Percentiles rank a stretch among this genome's conserved stretches.
These are phyloP conservation scores for Suillus cothurnatus DNA, from an alignment of 768 basidiomycete genomes.

Conservation along the genomic window DNA sequence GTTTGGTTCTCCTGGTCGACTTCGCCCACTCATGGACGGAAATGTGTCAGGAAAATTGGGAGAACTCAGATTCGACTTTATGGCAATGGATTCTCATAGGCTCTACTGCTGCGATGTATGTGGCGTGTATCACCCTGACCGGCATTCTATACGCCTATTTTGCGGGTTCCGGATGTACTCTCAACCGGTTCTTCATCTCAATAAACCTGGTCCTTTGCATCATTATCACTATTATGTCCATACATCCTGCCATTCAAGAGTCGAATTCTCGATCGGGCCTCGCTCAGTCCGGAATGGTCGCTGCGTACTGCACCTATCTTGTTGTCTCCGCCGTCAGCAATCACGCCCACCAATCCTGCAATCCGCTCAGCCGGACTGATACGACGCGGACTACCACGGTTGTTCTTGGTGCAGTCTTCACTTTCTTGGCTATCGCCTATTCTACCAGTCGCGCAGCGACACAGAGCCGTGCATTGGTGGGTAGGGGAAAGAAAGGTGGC, in stretches of 20 bases:
- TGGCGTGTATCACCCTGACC: slow-evolving; percentile 81
- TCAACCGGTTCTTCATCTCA: slow-evolving; percentile 97
- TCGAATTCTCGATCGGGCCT: slow-evolving; percentile 93
- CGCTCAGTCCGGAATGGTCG: slow-evolving; percentile 96
- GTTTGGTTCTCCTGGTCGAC: slow-evolving; percentile 95
- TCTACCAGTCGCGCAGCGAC: slow-evolving; percentile 96
- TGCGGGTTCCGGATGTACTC: slow-evolving; percentile 78
- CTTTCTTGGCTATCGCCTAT: slow-evolving; percentile 97
- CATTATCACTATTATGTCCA: slow-evolving; percentile 76
- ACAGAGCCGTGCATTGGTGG: slow-evolving; percentile 87
- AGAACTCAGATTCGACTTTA: slow-evolving; percentile 78
- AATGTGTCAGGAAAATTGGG: slow-evolving; percentile 95
- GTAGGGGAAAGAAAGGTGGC: slow-evolving; percentile 63
- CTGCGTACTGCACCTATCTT: slow-evolving; percentile 95
- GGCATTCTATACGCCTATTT: slow-evolving; percentile 92
- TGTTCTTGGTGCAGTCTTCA: slow-evolving; percentile 90
- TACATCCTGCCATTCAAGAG: slow-evolving; percentile 88
- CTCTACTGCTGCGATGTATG: slow-evolving; percentile 89
- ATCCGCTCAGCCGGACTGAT: slow-evolving; percentile 74
- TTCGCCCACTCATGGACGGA: slow-evolving; percentile 99
- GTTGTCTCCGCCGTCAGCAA: slow-evolving; percentile 93
- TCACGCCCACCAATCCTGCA: slow-evolving; percentile 84
- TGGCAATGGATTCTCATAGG: slow-evolving; percentile 98
- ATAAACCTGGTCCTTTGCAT: slow-evolving; percentile 86
- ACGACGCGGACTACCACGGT: slow-evolving; percentile 85